Conservation (phyloP, 2,329 filamentous ascomycete species). For the Diaporthe ampelina region DNA sequence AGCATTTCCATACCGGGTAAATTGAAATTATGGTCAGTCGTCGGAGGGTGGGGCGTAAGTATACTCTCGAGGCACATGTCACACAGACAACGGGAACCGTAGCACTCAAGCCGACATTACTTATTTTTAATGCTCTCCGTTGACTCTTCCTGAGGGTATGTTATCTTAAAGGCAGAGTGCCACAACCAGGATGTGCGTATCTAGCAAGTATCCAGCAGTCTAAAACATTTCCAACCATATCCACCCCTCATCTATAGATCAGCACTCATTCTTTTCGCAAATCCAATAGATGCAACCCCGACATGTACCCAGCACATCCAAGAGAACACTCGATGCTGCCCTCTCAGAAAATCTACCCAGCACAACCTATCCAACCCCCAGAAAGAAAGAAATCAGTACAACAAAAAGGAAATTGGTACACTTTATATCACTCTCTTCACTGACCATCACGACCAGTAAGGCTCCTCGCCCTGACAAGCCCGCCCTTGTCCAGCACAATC, state of each 20-base stretch:
- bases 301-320: not conserved
- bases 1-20: too few species aligned
- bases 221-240: not conserved
- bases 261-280: not conserved
- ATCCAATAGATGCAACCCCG: not conserved
- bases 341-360: not conserved
- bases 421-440: too few species aligned
- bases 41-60: too few species aligned
- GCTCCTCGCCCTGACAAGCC: constrained; percentile 56
- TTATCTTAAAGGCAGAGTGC: not conserved
- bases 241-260: not conserved
- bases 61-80: not conserved
- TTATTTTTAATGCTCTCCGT: not conserved
- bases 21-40: too few species aligned
- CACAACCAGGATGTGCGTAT: not conserved
- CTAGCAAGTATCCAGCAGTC: not conserved
- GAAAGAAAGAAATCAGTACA: not conserved
- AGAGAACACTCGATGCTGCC: not conserved
- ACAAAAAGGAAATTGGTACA: not conserved
- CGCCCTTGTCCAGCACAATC: constrained; percentile 65
- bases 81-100: too few species aligned
- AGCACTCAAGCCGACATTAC: not conserved
- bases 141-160: not conserved
- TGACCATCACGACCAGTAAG: constrained; percentile 3
- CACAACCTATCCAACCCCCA: not conserved